Evolutionary conservation across 495 filamentous ascomycete genomes (phyloP).

Genomic region (Daldinia bambusicola): DNA sequence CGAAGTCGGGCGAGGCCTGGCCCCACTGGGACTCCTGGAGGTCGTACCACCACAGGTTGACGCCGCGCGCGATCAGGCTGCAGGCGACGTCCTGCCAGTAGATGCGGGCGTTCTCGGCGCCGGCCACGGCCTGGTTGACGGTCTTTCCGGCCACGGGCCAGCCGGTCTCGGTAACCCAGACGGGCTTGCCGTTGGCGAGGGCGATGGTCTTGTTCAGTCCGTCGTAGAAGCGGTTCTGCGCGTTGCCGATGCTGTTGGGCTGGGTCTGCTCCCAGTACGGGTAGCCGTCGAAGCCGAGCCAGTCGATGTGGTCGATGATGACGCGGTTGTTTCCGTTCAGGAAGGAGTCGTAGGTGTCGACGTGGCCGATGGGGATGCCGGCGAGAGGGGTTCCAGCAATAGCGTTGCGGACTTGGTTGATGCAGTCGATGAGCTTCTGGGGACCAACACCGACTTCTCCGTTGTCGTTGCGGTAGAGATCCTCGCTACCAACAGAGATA

Average conservation of each 20-base stretch:
- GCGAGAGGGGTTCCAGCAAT: conserved; percentile 66
- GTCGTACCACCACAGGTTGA: conserved; percentile 77
- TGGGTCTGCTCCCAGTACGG: conserved; percentile 75
- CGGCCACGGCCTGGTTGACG: conserved; percentile 68
- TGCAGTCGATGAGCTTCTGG: conserved; percentile 66
- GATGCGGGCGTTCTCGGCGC: conserved; percentile 69
- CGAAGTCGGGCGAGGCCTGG: conserved; percentile 72
- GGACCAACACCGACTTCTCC: conserved; percentile 67
- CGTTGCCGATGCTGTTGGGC: conserved; percentile 69
- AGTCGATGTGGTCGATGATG: conserved; percentile 73
- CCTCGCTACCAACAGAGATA: conserved; percentile 86
- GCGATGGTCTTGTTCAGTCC: conserved; percentile 66
- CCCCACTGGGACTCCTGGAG: conserved; percentile 69
- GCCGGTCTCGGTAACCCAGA: conserved; percentile 87
- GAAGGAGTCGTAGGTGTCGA: conserved; percentile 87
- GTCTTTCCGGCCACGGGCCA: conserved; percentile 75
- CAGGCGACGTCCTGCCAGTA: conserved; percentile 82
- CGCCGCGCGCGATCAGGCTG: conserved; percentile 64
- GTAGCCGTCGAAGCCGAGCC: conserved; percentile 75
- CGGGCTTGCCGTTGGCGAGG: conserved; percentile 69
- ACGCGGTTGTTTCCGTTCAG: conserved; percentile 73
- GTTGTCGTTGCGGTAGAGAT: conserved; percentile 77
- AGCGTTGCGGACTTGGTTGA: conserved; percentile 65
- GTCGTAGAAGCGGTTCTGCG: conserved; percentile 66
- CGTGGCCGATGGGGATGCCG: conserved; percentile 73